Percentiles rank a stretch among this genome's conserved stretches.
phyloP scores from a whole-genome alignment of 345 rosid genomes.

The Boechera retrofracta region DNA sequence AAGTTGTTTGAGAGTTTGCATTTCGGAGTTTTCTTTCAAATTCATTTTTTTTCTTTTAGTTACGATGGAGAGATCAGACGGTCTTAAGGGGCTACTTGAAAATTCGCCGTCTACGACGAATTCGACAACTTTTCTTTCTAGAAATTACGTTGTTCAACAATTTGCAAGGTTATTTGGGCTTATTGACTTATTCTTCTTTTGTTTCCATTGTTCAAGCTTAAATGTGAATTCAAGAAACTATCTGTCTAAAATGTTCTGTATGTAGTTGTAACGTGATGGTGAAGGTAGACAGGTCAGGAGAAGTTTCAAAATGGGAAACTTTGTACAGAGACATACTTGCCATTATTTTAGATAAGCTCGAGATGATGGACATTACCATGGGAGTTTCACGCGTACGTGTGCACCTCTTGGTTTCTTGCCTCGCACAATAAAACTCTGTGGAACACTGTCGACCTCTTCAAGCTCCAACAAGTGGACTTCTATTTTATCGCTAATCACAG shows the following conservation, averaged over 20 bases:
- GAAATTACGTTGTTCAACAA: not conserved
- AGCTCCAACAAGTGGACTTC: not conserved
- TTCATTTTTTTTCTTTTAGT: not conserved
- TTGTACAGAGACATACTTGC: slow-evolving; percentile 26
- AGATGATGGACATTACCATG: not conserved
- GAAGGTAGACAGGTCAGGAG: slow-evolving; percentile 17
- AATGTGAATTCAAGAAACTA: not conserved
- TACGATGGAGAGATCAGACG: not conserved
- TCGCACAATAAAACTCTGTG: slow-evolving; percentile 30
- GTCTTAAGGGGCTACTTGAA: not conserved
- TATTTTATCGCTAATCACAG: not conserved
- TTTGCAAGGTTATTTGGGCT: not conserved
- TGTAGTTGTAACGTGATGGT: slow-evolving; percentile 10
- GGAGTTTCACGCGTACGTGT: slow-evolving; percentile 24
- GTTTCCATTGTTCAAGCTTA: not conserved
- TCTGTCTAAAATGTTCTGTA: not conserved
- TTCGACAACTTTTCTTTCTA: not conserved
- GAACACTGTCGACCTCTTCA: slow-evolving; percentile 6
- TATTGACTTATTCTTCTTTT: too few species aligned
- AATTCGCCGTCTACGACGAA: not conserved
- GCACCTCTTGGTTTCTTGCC: slow-evolving; percentile 29
- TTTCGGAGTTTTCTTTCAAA: not conserved
- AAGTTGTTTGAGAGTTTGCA: not conserved
- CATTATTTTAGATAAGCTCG: slow-evolving; percentile 11
- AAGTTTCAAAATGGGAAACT: slow-evolving; percentile 11